Conservation (phyloP, 2,329 filamentous ascomycete species). For the Fusarium avenaceum region DNA sequence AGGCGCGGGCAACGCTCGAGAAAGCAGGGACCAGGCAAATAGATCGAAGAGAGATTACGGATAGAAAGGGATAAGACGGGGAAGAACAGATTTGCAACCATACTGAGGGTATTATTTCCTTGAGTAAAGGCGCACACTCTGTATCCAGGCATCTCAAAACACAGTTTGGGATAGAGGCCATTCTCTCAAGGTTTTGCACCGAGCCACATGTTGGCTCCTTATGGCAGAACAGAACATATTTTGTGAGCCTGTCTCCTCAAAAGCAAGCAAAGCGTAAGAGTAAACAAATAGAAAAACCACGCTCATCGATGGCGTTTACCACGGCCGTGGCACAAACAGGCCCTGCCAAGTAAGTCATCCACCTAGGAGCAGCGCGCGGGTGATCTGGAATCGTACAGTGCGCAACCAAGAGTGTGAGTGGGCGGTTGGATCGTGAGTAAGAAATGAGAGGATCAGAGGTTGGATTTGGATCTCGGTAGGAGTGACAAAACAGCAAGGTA, state of each 20-base stretch:
- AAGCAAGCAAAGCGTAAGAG: slow-evolving; percentile 11
- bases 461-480: slow-evolving; percentile 20
- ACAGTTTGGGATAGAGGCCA: slow-evolving; percentile 1
- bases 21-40: slow-evolving; percentile 23
- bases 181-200: neutral
- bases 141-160: neutral
- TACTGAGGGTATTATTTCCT: slow-evolving; percentile 12
- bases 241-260: neutral
- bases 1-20: slow-evolving; percentile 34
- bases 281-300: slow-evolving; percentile 1
- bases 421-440: slow-evolving; percentile 42
- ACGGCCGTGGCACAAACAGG: slow-evolving; percentile 44
- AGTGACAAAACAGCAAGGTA: slow-evolving; percentile 3
- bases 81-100: slow-evolving; percentile 16
- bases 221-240: neutral
- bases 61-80: slow-evolving; percentile 23
- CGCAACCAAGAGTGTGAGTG: slow-evolving; percentile 36
- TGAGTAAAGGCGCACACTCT: neutral
- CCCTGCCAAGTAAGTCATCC: slow-evolving; percentile 44
- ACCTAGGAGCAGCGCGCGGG: slow-evolving; percentile 40
- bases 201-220: neutral
- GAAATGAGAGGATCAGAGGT: slow-evolving; percentile 33
- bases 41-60: slow-evolving; percentile 18
- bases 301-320: slow-evolving; percentile 12
- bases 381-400: slow-evolving; percentile 47